Evolutionary conservation across 2,329 filamentous ascomycete genomes (phyloP).

Genomic region (Aspergillus fischeri): DNA sequence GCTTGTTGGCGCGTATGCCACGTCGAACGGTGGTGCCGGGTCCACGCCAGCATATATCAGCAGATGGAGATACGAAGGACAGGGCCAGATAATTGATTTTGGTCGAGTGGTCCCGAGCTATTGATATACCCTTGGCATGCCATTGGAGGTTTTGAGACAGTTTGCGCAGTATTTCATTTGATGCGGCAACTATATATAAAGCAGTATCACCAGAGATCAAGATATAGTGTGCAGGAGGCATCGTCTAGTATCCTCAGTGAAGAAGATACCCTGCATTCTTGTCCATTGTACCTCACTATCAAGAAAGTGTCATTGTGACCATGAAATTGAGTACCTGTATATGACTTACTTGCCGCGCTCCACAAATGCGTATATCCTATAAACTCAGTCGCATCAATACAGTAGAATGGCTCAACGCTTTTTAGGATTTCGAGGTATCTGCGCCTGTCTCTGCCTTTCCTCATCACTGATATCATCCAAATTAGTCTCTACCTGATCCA

Average conservation of each 20-base stretch:
- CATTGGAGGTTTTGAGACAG: background rate
- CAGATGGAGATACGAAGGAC: slow-evolving; percentile 4
- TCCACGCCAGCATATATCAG: slow-evolving; percentile 4
- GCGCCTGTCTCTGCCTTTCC: slow-evolving; percentile 36
- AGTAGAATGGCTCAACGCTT: slow-evolving; percentile 22
- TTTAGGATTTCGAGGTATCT: slow-evolving; percentile 40
- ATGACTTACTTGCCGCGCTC: too few species aligned
- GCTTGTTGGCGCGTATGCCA: slow-evolving; percentile 2
- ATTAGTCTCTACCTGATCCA: slow-evolving; percentile 30
- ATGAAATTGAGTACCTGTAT: too few species aligned
- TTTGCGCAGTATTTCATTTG: background rate
- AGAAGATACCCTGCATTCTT: background rate
- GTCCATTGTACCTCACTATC: background rate
- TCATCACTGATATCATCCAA: slow-evolving; percentile 37
- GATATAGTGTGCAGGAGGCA: background rate
- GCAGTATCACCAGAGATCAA: background rate
- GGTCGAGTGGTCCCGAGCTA: background rate
- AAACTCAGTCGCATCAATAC: too few species aligned
- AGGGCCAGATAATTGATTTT: background rate
- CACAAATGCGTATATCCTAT: too few species aligned
- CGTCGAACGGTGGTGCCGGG: background rate
- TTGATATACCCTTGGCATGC: background rate
- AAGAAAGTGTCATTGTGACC: background rate
- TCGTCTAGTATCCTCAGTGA: background rate
- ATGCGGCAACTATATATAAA: background rate